Base-by-base conservation (phyloP, 257 asterid species). In the Linderniella brevidens region DNA sequence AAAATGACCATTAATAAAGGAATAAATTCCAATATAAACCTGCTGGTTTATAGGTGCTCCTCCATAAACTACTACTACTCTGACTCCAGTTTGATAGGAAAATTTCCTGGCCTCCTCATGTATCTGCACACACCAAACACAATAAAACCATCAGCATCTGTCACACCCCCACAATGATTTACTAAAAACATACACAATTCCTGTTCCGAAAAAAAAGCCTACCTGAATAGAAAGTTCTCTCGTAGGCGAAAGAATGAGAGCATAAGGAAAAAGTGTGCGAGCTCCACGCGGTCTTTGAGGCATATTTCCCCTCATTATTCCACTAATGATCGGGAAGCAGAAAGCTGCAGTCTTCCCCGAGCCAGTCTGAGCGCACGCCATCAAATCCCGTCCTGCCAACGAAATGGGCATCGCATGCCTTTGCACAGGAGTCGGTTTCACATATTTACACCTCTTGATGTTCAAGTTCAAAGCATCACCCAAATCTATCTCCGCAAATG, bases 351-450 rank as follows among this genome's bases (percentile, higher is more conserved):
- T 83, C 73, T 83, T 83, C 17, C 94, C 94, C 0, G 92, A 83
- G 10, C 95, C 95, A 5, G 95, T 83, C 67, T 83, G 95, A 53
- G 94, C 94, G 64, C 94, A 82, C 29, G 94, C 94, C 94, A 82
- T 82, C 68, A 82, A 54, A 66, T 83, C 95, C 42, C 95, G 63
- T 52, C 92, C 88, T 14, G 80, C 94, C 32, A 79, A 64, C 11
- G 93, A 77, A 57, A 84, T 80, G 32, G 95, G 95, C 45, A 84
- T 84, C 0, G 95, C 68, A 46, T 84, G 64, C 15, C 93, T 78
- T 75, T 84, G 95, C 41, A 84, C 86, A 59, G 95, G 95, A 41
- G 95, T 84, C 16, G 93, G 93, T 58, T 73, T 84, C 50, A 80
- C 92, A 69, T 84, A 84, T 58, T 80, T 84, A 63, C 95, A 84